phyloP scores from a whole-genome alignment of 1,139 yeast species.

The Scheffersomyces titani region DNA sequence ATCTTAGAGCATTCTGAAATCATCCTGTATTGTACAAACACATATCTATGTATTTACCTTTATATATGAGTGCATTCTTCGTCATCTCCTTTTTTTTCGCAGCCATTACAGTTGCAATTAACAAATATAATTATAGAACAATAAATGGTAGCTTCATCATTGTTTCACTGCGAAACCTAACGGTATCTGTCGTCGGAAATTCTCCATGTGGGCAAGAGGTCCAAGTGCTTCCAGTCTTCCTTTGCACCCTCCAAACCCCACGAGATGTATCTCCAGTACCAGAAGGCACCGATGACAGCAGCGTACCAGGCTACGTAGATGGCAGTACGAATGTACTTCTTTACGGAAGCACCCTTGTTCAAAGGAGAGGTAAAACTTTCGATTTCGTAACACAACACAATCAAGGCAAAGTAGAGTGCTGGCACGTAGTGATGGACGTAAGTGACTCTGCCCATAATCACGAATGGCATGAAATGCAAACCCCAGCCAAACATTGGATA shows the following conservation, averaged over 20 bases:
- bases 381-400: slow-evolving; percentile 73
- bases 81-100: not conserved
- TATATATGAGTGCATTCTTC: not conserved
- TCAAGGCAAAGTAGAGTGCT: slow-evolving; percentile 91
- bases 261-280: slow-evolving; percentile 73
- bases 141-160: not conserved
- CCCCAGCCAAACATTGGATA: slow-evolving; percentile 96
- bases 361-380: slow-evolving; percentile 59
- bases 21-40: not conserved
- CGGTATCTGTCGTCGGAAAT: slow-evolving; percentile 39
- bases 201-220: slow-evolving; percentile 78
- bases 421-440: slow-evolving; percentile 97
- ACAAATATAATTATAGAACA: not conserved
- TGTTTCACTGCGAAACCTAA: slow-evolving; percentile 1
- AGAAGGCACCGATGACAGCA: slow-evolving; percentile 65
- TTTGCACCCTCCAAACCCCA: slow-evolving; percentile 91
- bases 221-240: slow-evolving; percentile 65
- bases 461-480: slow-evolving; percentile 86
- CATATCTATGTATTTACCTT: not conserved
- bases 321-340: slow-evolving; percentile 28
- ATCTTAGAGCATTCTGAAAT: not conserved
- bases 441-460: slow-evolving; percentile 95
- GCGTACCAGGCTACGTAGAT: slow-evolving; percentile 51
- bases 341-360: slow-evolving; percentile 23
- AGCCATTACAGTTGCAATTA: not conserved